Base-by-base conservation (phyloP, 2,329 filamentous ascomycete species). In the Coleophoma crateriformis region DNA sequence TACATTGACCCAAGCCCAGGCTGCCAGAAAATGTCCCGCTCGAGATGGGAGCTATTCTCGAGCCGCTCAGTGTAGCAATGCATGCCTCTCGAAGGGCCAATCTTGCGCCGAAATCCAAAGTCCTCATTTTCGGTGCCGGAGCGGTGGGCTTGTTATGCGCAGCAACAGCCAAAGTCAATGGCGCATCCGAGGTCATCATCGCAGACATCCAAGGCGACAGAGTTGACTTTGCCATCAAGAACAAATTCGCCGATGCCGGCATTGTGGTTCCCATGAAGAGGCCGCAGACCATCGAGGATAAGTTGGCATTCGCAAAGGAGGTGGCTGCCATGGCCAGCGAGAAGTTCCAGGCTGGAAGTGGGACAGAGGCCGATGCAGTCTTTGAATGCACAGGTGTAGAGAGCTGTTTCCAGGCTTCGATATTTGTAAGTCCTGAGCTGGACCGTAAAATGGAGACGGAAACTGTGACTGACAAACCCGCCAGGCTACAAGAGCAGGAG, bases 201-300 rank as follows among this genome's bases (percentile, higher is more conserved):
- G 96, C 92, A 8, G 94, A 97, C 67, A 95, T 97, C 62, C 90
- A 96, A 64, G 84, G 88, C 61, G 87, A 87, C 47, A 80, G 92
- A n/a, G 76, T 97, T 52, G 77, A 80, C 46, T 96, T 96, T 64
- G 92, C 94, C 39, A 50, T 64, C 5, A 20, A 51, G 32, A 61
- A 65, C 45, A 54, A 56, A 13, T 66, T 66, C 47, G 63, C 64
- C 3, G 61, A 65, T 49, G 52, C 42, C 1, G 58, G 56, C 20
- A 54, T 66, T 22, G 50, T 65, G 1, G 62, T 65, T 15, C 62
- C 63, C 5, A 64, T 64, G 61, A 61, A 61, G 47, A 51, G 61
- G 43, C 53, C 49, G 11, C 47, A 60, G 35, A 48, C 45, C 1
- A 65, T 64, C 19, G 58, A 64, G 34, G 63, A 65, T 19, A 65